Base-by-base conservation (phyloP, 345 rosid genomes). In the Eucalyptus dawsonii region DNA sequence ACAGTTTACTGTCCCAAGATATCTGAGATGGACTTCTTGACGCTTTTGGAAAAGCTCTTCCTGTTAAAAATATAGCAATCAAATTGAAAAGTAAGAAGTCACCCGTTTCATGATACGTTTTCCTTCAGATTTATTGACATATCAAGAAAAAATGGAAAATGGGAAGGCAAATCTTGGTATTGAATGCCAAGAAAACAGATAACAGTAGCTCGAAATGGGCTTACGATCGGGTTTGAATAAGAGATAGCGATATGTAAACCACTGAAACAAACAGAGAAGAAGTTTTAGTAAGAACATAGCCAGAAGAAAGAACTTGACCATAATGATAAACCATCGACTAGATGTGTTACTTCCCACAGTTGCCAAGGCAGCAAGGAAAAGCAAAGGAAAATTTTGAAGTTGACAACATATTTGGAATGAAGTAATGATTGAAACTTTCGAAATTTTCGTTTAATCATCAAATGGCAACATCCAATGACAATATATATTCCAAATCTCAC, bases 161-260 rank as follows among this genome's bases (percentile, higher is more conserved):
- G 25, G 87, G 13, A 42, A 50, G 13, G 22, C 90, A 14, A 12
- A 76, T 37, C 62, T 80, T 65, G 10, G 45, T 27, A 89, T 88
- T 89, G 29, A 87, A 12, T 29, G 88, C 44, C 87, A 87, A 87
- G 25, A 86, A 89, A 65, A 51, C 51, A 76, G 69, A 76, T 86
- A 44, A 45, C 8, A 22, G 58, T n/a, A 53, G 21, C 50, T 69
- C 29, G 51, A 89, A 29, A 54, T 85, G 47, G 85, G 90, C 94
- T 91, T 89, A 96, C 98, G 93, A 56, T 95, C 93, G 19, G 99
- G 99, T 92, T 95, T 96, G 96, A 95, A 95, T 92, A 97, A 90
- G 89, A 97, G 99, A 93, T 95, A 97, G 86, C 98, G 97, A 90
- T 97, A 97, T 87, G 92, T 88, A 90, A 97, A 97, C 98, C 99